Base-by-base conservation (phyloP, 208 protist species). In the Leishmania arabica region DNA sequence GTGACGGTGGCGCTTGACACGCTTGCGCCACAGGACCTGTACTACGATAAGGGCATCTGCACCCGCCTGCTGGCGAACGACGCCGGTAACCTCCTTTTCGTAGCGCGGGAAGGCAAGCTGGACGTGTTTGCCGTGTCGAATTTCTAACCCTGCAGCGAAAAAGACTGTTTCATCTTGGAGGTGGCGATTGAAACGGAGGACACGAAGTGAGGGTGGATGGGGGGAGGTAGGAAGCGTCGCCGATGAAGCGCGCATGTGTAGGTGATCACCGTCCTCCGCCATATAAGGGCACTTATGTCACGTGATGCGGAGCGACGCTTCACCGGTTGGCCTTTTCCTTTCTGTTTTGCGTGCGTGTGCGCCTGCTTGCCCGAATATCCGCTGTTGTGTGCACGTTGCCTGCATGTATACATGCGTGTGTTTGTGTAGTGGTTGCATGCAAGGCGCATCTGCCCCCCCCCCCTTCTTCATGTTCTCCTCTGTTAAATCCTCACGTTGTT, bases 1-100 rank as follows among this genome's bases (percentile, higher is more conserved):
- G 84, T 88, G 74, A 80, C 93, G 24, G 65, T 95, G 2, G 84
- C 84, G 1, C 73, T 92, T 4, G 90, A 90, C 62, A 82, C 85
- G 56, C 65, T 88, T 53, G 49, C 54, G 34, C 77, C 84, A 9
- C 54, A 84, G 7, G 84, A 90, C 66, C 64, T 81, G 77, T 75
- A 60, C 19, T 80, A 53, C 79, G 70, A 8, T 11, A 58, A 81
- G 2, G n/a, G 11, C 0, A 45, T 31, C 62, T 89, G 75, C 65
- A 81, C 84, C 11, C 80, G 79, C 34, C 73, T 92, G 64, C 56
- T 76, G 31, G 42, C 85, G 37, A 88, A 86, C 60, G 78, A 78
- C 31, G 80, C 68, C 6, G 80, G 82, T 56, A 76, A 78, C 74
- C 40, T 89, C 19, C 62, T 89, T 47, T 89, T 89, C 66, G 47